A percentile compares a stretch with the other conserved stretches of the same genome.
These are phyloP conservation scores for Rhizodiscina lignyota DNA, from an alignment of 495 filamentous ascomycete species.

Conservation along the genomic window DNA sequence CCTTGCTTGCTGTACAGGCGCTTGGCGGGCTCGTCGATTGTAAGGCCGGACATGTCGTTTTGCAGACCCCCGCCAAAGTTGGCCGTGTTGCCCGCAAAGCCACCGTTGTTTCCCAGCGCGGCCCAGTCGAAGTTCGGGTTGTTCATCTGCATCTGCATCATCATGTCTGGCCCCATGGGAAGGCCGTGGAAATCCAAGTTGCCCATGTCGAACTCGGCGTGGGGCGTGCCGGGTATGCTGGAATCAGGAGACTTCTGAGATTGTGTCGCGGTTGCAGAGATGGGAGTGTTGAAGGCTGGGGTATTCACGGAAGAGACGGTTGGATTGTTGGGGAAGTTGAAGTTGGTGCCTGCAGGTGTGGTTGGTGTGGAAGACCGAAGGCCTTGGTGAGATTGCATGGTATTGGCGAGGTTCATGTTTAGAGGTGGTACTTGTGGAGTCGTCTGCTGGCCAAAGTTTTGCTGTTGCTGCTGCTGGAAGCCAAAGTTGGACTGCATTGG, in stretches of 20 bases:
- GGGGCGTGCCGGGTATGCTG: slow-evolving; percentile 35
- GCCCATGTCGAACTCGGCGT: slow-evolving; percentile 37
- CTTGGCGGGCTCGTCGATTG: slow-evolving; percentile 93
- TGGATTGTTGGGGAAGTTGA: slow-evolving; percentile 71
- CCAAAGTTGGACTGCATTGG: slow-evolving; percentile 33
- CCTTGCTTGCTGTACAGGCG: slow-evolving; percentile 75
- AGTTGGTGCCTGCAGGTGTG: slow-evolving; percentile 58
- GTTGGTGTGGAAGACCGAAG: slow-evolving; percentile 72
- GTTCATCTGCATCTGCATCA: slow-evolving; percentile 7
- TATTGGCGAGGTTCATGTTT: slow-evolving; percentile 50
- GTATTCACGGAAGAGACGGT: slow-evolving; percentile 97
- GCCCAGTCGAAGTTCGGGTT: slow-evolving; percentile 12
- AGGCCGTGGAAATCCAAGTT: slow-evolving; percentile 5
- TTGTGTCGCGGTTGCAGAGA: slow-evolving; percentile 37
- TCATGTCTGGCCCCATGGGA: slow-evolving; percentile 9
- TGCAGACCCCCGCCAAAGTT: slow-evolving; percentile 28
- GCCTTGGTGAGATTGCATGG: slow-evolving; percentile 51
- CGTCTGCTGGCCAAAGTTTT: slow-evolving; percentile 50
- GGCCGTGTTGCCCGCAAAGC: slow-evolving; percentile 18
- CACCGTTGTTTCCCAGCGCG: slow-evolving; percentile 7
- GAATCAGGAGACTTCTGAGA: slow-evolving; percentile 28
- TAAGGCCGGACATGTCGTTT: slow-evolving; percentile 58
- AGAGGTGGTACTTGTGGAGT: slow-evolving; percentile 39
- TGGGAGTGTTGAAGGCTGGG: slow-evolving; percentile 52
- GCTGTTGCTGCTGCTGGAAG: slow-evolving; percentile 32